Evolutionary conservation across 177 flowering plant species (phyloP), one percentile per base, ranked within the genome.

Genomic region (Vitis hybrid): DNA sequence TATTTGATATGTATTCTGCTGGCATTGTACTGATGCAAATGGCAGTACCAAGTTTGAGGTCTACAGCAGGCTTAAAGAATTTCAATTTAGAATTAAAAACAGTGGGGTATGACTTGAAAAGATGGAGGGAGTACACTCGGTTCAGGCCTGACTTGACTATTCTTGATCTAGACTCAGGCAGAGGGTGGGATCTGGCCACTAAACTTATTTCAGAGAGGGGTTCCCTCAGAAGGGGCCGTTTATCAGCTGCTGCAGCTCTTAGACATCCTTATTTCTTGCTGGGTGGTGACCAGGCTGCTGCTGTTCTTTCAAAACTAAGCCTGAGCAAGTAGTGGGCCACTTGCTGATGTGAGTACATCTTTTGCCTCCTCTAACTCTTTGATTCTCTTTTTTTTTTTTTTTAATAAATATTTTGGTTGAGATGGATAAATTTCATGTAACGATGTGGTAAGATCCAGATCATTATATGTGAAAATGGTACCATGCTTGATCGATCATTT

Each of bases 181-280:
- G 97, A 81, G 99, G 98, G 23, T 93, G 98, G 98, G 94, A 95
- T 76, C 82, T 95, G 67, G 97, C 86, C 12, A 90, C 88, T 11
- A 95, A 91, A 76, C 97, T 94, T 32, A 77, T 95, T 61, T 89
- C 94, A 26, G 90, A 91, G 81, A 89, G 97, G 75, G 92, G 94
- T 34, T 84, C 48, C 70, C 83, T 88, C n/a, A 78, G 89, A 81
- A 83, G 94, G 66, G 98, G 97, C 13, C 88, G 99, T 50, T 79
- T 93, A 75, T 95, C 99, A 3, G 99, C 99, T 52, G 82, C 96
- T 68, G 92, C 98, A 68, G 96, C 99, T 69, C 75, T 95, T 21
- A 82, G 96, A 78, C 99, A 95, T 84, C 99, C 99, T 51, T 95
- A 95, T 78, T 95, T 95, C 80, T 80, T 93, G 83, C 78, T 95